Evolutionary conservation across 306 rosid species (phyloP), one percentile per base, ranked within the genome.

Genomic region (Hippophae tibetana): DNA sequence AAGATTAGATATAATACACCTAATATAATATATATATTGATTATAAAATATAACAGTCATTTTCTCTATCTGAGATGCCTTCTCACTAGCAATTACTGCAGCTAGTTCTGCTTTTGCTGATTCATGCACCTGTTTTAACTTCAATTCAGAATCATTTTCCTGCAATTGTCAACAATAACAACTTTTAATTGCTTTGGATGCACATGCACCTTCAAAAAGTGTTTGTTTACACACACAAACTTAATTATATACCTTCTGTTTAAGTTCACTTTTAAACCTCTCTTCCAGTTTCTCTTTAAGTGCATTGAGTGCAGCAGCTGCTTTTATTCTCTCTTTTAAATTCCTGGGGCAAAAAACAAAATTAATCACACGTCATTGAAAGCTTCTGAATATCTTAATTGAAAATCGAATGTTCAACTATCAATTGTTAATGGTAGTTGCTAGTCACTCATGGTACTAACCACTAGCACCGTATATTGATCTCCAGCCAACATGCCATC

Each of bases 211-310:
- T 50, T 38, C 2, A 57, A 54, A 31, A 31, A 47, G 12, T 43
- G 43, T 42, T 9, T 73, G 63, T 42, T 54, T 52, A 56, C 45
- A 65, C 45, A 65, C 60, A 49, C 41, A 61, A 76, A 68, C 55
- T 49, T 26, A 64, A 61, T 67, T 53, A 43, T 46, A 62, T 62
- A 85, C 95, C 99, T 88, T 83, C 57, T 80, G 89, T 68, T 88
- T 83, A 71, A 88, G 93, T 75, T 83, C 96, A 57, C 45, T 73
- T 65, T 75, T 81, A 67, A 76, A 67, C 72, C 80, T 84, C 74
- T 84, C 93, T 69, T 88, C 99, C 84, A 92, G 79, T 71, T 82
- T 88, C 71, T 88, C 95, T 66, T 88, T 74, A 75, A 88, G 82
- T 27, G 96, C 78, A 65, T 74, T 88, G 62, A 85, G 84, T 59